A percentile compares a stretch with the other conserved stretches of the same genome.
phyloP scores from a whole-genome alignment of 257 asterid species.

The Thymus quinquecostatus region DNA sequence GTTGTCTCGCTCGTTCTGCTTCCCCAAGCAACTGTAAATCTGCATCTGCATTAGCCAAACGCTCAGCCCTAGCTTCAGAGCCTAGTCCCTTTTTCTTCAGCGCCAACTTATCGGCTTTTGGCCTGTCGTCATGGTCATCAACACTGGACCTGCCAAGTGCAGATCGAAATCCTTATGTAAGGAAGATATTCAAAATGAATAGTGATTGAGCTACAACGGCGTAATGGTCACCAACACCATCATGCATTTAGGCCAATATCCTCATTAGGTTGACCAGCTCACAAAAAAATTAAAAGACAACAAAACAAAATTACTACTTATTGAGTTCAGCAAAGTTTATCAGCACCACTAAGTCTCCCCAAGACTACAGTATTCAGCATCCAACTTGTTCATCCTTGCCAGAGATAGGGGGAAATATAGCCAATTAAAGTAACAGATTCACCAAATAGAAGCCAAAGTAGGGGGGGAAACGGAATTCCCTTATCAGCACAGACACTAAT shows the following conservation, averaged over 20 bases:
- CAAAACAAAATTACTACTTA: conserved; percentile 3
- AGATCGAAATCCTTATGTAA: conserved; percentile 8
- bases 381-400: neutral
- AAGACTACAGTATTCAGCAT: neutral
- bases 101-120: conserved; percentile 69
- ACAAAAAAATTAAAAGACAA: neutral
- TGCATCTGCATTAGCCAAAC: conserved; percentile 76
- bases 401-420: neutral
- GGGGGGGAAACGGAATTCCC: neutral
- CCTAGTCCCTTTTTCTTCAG: conserved; percentile 91
- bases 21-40: conserved; percentile 87
- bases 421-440: neutral
- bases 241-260: neutral
- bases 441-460: neutral
- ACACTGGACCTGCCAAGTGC: conserved; percentile 52
- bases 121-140: conserved; percentile 57
- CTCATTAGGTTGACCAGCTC: neutral
- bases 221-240: neutral
- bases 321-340: neutral
- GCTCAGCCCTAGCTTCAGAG: conserved; percentile 89
- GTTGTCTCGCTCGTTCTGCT: conserved; percentile 83
- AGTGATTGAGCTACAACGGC: neutral
- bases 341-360: neutral
- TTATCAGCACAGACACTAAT: neutral
- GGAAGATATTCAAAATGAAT: conserved; percentile 1